Base-by-base conservation (phyloP, 371 early-diverging fungal genomes). In the Mortierella sp. region DNA sequence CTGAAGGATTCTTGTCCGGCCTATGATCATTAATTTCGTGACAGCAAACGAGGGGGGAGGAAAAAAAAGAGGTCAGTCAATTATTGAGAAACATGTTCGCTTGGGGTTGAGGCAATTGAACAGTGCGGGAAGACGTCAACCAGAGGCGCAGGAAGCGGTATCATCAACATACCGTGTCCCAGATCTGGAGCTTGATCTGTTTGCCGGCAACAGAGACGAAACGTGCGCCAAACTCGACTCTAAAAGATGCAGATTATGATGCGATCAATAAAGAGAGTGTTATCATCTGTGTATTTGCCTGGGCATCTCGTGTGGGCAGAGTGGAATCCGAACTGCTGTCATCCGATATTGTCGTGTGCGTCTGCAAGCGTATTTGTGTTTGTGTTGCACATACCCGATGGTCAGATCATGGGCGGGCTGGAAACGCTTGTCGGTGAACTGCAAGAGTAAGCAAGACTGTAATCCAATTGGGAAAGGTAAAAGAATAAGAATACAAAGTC, bases 1-100 rank as follows among this genome's bases (percentile, higher is more conserved):
- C 98, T 92, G 91, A 99, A 99, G 32, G 97, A 95, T 85, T 98
- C 98, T 87, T 98, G 98, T 41, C 98, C 98, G 46, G 98, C 98
- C 90, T 92, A 83, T 49, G 35, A n/a, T 51, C 24, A 41, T 65
- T 38, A 21, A 65, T 65, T 65, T 38, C 65, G 11, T 29, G 70
- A 35, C 44, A 51, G 35, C 43, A 27, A 27, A 75, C 32, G 35
- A 60, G 18, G 60, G 6, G 27, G 4, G 60, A 29, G 5, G 38
- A 32, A 32, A 58, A 14, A 75, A 27, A 18, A 41, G 70, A 16
- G 41, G 43, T 8, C 16, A 49, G 43, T 8, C 16, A 49, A 24
- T 35, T 38, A 71, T 38, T 56, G 48, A 10, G 12, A 44, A 38
- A 70, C 56, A 78, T 6, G 16, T 29, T 46, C 21, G 73, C 7